Conservation (phyloP, 192 early-diverging fungal genomes). For the Ambispora gerdemannii region DNA sequence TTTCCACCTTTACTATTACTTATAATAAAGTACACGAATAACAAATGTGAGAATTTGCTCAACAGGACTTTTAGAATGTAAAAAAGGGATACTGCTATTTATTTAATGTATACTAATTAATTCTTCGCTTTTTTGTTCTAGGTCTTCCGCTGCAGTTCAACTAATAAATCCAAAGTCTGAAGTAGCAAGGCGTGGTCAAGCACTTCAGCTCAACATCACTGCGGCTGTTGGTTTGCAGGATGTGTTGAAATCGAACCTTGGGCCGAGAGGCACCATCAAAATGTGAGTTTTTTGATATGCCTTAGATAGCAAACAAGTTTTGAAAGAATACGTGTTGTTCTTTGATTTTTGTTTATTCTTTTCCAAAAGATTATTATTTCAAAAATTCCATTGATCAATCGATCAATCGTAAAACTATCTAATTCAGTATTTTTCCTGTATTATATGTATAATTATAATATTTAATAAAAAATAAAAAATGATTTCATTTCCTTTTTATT, state of each 20-base stretch:
- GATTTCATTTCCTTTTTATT: no score
- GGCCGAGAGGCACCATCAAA: slow-evolving; percentile 97
- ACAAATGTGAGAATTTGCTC: no score
- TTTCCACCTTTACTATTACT: no score
- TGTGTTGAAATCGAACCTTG: slow-evolving; percentile 93
- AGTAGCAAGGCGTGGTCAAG: slow-evolving; percentile 96
- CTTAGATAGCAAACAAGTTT: no score
- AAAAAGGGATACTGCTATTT: no score
- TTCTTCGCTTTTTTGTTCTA: background rate
- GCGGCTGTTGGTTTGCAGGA: slow-evolving; percentile 95
- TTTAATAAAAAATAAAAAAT: no score
- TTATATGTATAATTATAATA: no score
- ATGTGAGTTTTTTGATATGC: slow-evolving; percentile 66
- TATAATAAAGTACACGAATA: no score
- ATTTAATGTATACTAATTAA: no score
- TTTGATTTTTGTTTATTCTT: background rate
- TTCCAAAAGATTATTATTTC: background rate
- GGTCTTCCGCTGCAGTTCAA: slow-evolving; percentile 71
- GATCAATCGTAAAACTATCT: no score
- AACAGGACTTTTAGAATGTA: no score
- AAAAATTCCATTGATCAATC: slow-evolving; percentile 1
- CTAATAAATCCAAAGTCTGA: slow-evolving; percentile 98
- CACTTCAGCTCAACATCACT: slow-evolving; percentile 92
- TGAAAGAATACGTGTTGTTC: background rate
- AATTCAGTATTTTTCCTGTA: no score